Conservation (phyloP, 495 filamentous ascomycete species). For the Evernia prunastri region DNA sequence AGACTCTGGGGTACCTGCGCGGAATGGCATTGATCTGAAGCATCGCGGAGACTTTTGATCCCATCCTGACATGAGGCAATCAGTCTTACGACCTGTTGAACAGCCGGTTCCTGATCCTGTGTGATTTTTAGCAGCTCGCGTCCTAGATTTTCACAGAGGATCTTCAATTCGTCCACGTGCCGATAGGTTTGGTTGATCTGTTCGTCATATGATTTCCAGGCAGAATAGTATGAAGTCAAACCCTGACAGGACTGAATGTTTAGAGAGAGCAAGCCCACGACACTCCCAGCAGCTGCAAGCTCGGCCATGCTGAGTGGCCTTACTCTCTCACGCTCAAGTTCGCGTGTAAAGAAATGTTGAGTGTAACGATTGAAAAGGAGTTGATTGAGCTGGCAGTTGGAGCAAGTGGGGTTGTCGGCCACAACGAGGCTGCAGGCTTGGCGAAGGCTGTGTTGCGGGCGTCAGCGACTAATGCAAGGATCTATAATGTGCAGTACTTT, state of each 20-base stretch:
- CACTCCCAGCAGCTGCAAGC: neutral
- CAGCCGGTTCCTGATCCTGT: neutral
- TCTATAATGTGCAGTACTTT: too few relatives aligned
- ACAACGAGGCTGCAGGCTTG: neutral
- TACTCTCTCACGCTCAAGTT: neutral
- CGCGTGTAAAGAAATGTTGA: neutral
- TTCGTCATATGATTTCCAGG: neutral
- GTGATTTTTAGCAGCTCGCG: neutral
- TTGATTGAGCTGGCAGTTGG: neutral
- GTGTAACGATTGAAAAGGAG: neutral
- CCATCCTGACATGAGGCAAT: neutral
- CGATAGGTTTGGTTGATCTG: neutral
- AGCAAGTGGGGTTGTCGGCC: neutral
- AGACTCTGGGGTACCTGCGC: neutral
- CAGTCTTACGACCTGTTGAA: neutral
- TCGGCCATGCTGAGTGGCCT: neutral
- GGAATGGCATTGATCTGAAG: neutral
- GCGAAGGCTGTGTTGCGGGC: too few relatives aligned
- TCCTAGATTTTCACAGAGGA: neutral
- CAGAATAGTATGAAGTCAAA: neutral
- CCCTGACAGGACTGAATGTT: neutral
- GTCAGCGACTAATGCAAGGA: too few relatives aligned
- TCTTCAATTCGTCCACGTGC: neutral
- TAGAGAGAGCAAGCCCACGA: neutral
- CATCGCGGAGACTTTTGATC: neutral